Base-by-base conservation (phyloP, 768 basidiomycete species). In the Pholiota microspora region DNA sequence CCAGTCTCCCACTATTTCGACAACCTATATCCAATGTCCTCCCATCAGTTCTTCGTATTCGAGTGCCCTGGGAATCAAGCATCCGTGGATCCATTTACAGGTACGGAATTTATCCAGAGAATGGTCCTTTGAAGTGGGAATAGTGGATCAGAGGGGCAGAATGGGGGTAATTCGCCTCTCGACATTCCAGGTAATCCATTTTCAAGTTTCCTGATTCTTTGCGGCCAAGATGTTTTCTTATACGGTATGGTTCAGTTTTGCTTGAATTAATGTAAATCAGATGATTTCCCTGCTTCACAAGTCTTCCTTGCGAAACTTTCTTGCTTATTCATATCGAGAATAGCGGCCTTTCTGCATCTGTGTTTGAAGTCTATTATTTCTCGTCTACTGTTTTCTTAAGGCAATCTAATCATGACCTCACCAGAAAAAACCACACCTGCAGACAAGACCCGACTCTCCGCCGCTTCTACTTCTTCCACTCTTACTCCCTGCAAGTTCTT, bases 21-120 rank as follows among this genome's bases (percentile, higher is more conserved):
- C 74, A 49, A 88, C 89, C 0, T 92, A 77, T 62, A 79, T 92
- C 31, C 83, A 80, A 7, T 84, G 78, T 60, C 89, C 89, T 13
- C 73, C 57, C 40, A 54, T 40, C 50, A 12, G 32, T 27, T 31
- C 27, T 36, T 53, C 61, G 44, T 53, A 32, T 28, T 53, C 29
- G 49, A 53, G 52, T 29, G 75, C 72, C 27, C 70, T 91, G 44
- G 84, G 83, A 13, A 64, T 92, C 50, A 84, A 79, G 63, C 86
- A 86, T 62, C 74, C 82, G 6, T 91, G 89, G 87, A 65, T 92
- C 51, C 86, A 92, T 64, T 44, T 92, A 7, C 90, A 92, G 67
- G 83, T 87, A 42, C 82, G 88, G 45, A 78, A 85, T 63, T 54
- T 92, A 63, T 80, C 78, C 36, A 75, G 80, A 53, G 82, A 84